A percentile compares a stretch with the other conserved stretches of the same genome.
Conservation (phyloP, 768 basidiomycete species). For the Lentinula lateritia region DNA sequence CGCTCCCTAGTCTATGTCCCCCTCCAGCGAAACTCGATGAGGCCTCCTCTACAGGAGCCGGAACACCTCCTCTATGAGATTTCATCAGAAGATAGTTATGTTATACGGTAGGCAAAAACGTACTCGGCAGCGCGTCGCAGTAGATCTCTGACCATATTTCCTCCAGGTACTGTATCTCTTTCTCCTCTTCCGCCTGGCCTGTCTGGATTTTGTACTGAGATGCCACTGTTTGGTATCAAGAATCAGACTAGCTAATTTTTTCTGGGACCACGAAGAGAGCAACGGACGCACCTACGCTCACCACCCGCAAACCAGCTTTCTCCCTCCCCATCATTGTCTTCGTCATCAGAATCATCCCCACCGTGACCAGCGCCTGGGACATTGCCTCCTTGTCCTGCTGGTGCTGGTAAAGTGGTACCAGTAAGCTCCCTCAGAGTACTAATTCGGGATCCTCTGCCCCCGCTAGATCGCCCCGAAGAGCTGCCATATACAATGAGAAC, state of each 20-base stretch:
- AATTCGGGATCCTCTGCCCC: conserved; percentile 24
- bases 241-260: neutral
- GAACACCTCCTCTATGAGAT: conserved; percentile 30
- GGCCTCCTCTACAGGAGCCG: conserved; percentile 15
- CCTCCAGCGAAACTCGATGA: conserved; percentile 52
- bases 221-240: conserved; percentile 50
- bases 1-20: conserved; percentile 84
- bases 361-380: conserved; percentile 12
- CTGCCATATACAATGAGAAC: neutral
- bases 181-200: conserved; percentile 22
- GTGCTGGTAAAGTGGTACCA: conserved; percentile 10
- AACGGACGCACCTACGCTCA: conserved; percentile 65
- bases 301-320: conserved; percentile 93
- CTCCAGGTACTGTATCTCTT: conserved; percentile 37
- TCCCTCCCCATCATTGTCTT: conserved; percentile 42
- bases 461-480: conserved; percentile 1
- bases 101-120: neutral
- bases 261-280: neutral
- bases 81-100: neutral
- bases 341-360: conserved; percentile 47
- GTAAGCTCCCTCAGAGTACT: conserved; percentile 29
- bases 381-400: conserved; percentile 9
- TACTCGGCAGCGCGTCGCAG: conserved; percentile 79
- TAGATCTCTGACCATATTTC: conserved; percentile 62
- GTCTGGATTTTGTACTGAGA: conserved; percentile 85